phyloP scores from a whole-genome alignment of 345 rosid genomes.

The Ceriops decandra region DNA sequence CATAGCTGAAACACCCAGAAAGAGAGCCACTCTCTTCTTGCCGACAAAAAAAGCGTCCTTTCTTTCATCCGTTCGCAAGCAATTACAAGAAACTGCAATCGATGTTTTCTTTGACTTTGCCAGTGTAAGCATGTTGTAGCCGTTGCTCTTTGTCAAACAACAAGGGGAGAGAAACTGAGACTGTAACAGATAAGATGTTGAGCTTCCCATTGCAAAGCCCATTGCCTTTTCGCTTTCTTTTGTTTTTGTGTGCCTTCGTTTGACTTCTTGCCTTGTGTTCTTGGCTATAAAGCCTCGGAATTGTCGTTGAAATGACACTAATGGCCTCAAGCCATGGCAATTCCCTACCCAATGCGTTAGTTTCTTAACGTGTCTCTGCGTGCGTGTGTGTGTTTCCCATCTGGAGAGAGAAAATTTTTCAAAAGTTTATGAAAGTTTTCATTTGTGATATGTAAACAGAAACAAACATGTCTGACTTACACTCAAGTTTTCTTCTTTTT shows the following conservation, averaged over 20 bases:
- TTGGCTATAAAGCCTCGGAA: no score
- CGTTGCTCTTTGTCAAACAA: constrained; percentile 5
- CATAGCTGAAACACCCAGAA: constrained; percentile 65
- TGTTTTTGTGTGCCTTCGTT: neutral
- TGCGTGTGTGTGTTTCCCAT: no score
- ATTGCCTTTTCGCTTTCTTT: constrained; percentile 8
- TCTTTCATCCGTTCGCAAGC: constrained; percentile 26
- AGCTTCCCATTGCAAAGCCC: constrained; percentile 49
- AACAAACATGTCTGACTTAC: no score
- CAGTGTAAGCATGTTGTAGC: constrained; percentile 21
- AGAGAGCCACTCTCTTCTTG: constrained; percentile 53
- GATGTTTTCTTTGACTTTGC: constrained; percentile 33
- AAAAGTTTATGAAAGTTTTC: no score
- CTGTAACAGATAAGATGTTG: constrained; percentile 31
- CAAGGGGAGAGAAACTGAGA: constrained; percentile 33
- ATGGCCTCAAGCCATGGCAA: no score
- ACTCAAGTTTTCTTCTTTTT: no score
- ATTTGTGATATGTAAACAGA: no score
- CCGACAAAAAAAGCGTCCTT: constrained; percentile 22
- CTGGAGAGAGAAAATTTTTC: no score
- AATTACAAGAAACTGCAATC: constrained; percentile 27
- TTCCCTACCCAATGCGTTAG: no score
- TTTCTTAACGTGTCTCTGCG: no score
- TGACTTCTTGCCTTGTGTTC: neutral
- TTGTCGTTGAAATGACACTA: no score